Base-by-base conservation (phyloP, 2,329 filamentous ascomycete species). In the Lasiodiplodia citricola region DNA sequence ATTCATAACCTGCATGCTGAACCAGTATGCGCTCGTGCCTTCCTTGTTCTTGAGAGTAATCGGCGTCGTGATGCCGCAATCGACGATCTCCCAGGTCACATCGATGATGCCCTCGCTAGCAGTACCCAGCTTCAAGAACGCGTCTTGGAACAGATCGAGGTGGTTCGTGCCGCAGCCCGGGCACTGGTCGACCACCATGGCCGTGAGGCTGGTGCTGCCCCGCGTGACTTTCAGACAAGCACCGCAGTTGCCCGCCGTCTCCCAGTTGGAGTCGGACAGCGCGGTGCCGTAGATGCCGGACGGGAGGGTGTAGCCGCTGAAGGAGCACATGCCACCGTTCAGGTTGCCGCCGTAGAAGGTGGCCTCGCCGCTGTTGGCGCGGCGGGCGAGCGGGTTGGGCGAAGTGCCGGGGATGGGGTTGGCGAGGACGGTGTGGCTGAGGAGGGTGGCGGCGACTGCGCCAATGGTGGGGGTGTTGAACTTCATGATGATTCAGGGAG, bases 1-100 rank as follows among this genome's bases (percentile, higher is more conserved):
- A 77, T 91, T 90, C 73, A 89, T 82, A 51, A 90, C 88, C 76
- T 91, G 89, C 83, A 89, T 88, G 58, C 82, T 83, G 79, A 88
- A 88, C 85, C 86, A 87, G 76, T 83, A 83, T 37, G 78, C 73
- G 5, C 83, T 85, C 3, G 84, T 83, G 28, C 84, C 84, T 28
- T 81, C 80, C 75, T 88, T 87, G 78, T 86, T 86, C 76, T 84
- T 83, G 25, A 88, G 79, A 54, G 80, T 73, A 8, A 88, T 76
- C 1, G 85, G 82, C 0, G 79, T 77, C 55, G 81, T 80, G 73
- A 88, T 85, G 55, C 83, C 84, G 73, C 87, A 88, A 16, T 82
- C 72, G 10, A 87, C 82, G 69, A 82, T 81, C 37, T 82, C 75
- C 84, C 85, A 88, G 44, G 75, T 77, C 14, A 87, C 80, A 69